These are phyloP conservation scores for Penicillium roqueforti DNA, from an alignment of 495 filamentous ascomycete species.

Conservation along the genomic window DNA sequence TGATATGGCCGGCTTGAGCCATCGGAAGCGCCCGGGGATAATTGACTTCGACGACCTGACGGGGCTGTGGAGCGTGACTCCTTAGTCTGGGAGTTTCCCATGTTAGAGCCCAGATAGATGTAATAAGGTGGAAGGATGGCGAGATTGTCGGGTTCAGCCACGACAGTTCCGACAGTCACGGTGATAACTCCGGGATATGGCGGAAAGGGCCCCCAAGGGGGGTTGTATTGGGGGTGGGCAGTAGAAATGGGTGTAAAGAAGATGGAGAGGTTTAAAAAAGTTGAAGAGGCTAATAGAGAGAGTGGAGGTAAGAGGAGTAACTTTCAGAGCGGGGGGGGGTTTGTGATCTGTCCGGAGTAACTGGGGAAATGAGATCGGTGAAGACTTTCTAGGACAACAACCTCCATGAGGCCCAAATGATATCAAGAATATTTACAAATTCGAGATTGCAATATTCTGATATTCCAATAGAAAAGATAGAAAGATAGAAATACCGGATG, in stretches of 20 bases:
- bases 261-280: neutral
- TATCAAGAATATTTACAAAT: neutral
- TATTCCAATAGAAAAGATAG: neutral
- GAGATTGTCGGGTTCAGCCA: no score
- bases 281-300: neutral
- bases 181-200: conserved; percentile 15
- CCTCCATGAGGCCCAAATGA: neutral
- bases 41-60: conserved; percentile 34
- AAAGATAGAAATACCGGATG: neutral
- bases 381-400: neutral
- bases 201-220: conserved; percentile 17
- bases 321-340: conserved; percentile 13
- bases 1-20: conserved; percentile 38
- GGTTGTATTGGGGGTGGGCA: neutral
- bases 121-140: conserved; percentile 5
- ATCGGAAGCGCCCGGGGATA: conserved; percentile 34
- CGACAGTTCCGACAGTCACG: conserved; percentile 1
- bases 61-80: conserved; percentile 45
- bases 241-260: conserved; percentile 5
- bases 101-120: conserved; percentile 18
- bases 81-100: conserved; percentile 62
- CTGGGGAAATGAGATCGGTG: conserved; percentile 25
- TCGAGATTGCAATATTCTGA: neutral
- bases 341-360: conserved; percentile 21
- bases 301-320: conserved; percentile 19